Evolutionary conservation across 2,329 filamentous ascomycete species (phyloP), one percentile per base, ranked within the genome.

Genomic region (Colletotrichum brevisporum): DNA sequence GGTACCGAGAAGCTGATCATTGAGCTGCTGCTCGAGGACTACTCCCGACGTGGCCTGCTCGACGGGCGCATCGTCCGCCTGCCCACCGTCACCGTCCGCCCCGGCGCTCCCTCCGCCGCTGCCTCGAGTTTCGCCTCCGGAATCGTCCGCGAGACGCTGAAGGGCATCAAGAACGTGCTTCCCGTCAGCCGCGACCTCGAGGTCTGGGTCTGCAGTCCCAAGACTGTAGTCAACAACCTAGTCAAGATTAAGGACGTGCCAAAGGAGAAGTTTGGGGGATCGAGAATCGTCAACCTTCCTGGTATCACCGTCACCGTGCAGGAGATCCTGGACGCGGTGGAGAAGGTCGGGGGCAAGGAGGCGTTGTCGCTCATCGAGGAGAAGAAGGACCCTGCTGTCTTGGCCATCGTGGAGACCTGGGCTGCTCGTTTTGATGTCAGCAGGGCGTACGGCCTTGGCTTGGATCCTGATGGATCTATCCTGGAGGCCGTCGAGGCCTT

Each of bases 1-100:
- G 89, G 89, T 4, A 85, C 86, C 0, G 84, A 90, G 75, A 91
- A 91, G 75, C 80, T 91, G 55, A 88, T 91, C 71, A 84, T 87
- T 63, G 89, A 91, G 76, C 83, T 83, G 1, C 77, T 89, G 3
- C 77, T 90, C 68, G 89, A 89, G 72, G 88, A 90, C 51, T 77
- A 74, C 60, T 80, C 79, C 4, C 81, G 89, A 0, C 72, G 87
- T 6, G 85, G 86, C 0, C 82, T 89, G 43, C 83, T 91, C 53
- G 85, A 89, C 57, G 89, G 87, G 0, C 82, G 88, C n/a, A 83
- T 83, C 5, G 81, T 89, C 16, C 84, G 89, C 0, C 83, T 91
- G 15, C 89, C 89, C 0, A 91, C 89, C 0, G 85, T 91, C 16
- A 87, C 87, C 0, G 87, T 91, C 2, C 82, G 89, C 5, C 86